phyloP scores from a whole-genome alignment of 305 asterid genomes.

The Fraxinus greggii region DNA sequence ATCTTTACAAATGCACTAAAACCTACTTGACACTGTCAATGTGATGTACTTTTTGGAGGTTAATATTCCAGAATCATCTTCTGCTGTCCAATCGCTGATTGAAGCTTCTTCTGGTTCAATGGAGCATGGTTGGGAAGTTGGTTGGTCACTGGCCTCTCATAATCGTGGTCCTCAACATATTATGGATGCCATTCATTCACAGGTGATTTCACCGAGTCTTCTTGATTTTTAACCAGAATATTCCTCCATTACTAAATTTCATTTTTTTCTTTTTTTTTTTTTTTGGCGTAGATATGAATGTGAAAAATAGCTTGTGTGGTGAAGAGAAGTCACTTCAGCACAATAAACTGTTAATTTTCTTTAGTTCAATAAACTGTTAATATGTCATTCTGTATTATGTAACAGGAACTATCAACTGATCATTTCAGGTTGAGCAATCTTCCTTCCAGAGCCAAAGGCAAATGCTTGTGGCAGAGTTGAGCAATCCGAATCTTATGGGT shows the following conservation, averaged over 20 bases:
- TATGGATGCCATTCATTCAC: slow-evolving; percentile 38
- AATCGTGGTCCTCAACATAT: slow-evolving; percentile 57
- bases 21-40: slow-evolving; percentile 15
- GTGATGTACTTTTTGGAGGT: slow-evolving; percentile 56
- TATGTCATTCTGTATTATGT: slow-evolving; percentile 66
- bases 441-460: slow-evolving; percentile 53
- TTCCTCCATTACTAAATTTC: not conserved
- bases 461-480: slow-evolving; percentile 42
- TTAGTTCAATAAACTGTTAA: slow-evolving; percentile 16
- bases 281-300: not conserved
- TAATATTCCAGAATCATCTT: slow-evolving; percentile 68
- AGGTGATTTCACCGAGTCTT: slow-evolving; percentile 42
- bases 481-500: slow-evolving; percentile 59
- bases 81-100: slow-evolving; percentile 79
- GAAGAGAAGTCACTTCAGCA: slow-evolving; percentile 2
- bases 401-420: slow-evolving; percentile 72
- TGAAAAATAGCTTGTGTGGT: not conserved
- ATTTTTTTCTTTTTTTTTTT: too few species aligned
- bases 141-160: slow-evolving; percentile 92
- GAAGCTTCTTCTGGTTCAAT: slow-evolving; percentile 81
- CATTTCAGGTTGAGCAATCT: slow-evolving; percentile 82
- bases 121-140: slow-evolving; percentile 94
- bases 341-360: not conserved
- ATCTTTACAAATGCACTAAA: not conserved
- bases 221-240: slow-evolving; percentile 1